phyloP scores from a whole-genome alignment of 768 basidiomycete species.

The Tephrocybe rancida region DNA sequence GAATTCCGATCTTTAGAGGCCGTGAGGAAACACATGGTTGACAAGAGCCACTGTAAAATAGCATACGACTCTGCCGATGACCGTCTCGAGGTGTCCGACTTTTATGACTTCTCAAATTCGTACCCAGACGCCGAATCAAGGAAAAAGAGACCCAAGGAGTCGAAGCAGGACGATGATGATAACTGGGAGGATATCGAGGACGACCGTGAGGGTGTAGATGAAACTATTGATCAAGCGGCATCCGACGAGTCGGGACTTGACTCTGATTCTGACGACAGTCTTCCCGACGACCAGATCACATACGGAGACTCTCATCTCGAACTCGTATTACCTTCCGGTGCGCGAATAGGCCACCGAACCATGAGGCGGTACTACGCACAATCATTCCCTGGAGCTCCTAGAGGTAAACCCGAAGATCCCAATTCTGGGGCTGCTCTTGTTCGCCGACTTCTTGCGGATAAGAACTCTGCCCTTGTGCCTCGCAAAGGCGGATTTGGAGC shows the following conservation, averaged over 20 bases:
- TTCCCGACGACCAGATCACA: conserved; percentile 58
- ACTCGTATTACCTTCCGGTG: conserved; percentile 91
- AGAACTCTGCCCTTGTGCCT: conserved; percentile 84
- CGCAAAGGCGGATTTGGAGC: conserved; percentile 86
- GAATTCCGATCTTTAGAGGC: conserved; percentile 87
- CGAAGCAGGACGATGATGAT: conserved; percentile 21
- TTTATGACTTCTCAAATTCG: conserved; percentile 86
- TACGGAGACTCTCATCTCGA: conserved; percentile 85
- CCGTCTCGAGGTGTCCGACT: conserved; percentile 87
- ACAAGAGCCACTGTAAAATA: conserved; percentile 96
- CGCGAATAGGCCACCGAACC: conserved; percentile 88
- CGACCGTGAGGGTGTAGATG: conserved; percentile 46
- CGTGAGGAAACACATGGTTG: conserved; percentile 92
- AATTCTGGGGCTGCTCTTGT: conserved; percentile 79
- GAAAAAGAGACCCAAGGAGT: conserved; percentile 25
- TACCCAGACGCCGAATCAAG: conserved; percentile 57
- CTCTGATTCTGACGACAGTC: conserved; percentile 43
- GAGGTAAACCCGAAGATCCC: conserved; percentile 54
- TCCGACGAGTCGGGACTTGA: conserved; percentile 33
- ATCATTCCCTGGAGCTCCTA: conserved; percentile 55
- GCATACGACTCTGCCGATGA: conserved; percentile 84
- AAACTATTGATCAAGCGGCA: conserved; percentile 40
- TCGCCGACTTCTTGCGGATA: conserved; percentile 76
- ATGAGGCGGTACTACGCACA: conserved; percentile 88
- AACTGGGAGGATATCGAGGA: conserved; percentile 42